These are phyloP conservation scores for Closterium sp. DNA, from an alignment of 139 green algal species.

Conservation along the genomic window DNA sequence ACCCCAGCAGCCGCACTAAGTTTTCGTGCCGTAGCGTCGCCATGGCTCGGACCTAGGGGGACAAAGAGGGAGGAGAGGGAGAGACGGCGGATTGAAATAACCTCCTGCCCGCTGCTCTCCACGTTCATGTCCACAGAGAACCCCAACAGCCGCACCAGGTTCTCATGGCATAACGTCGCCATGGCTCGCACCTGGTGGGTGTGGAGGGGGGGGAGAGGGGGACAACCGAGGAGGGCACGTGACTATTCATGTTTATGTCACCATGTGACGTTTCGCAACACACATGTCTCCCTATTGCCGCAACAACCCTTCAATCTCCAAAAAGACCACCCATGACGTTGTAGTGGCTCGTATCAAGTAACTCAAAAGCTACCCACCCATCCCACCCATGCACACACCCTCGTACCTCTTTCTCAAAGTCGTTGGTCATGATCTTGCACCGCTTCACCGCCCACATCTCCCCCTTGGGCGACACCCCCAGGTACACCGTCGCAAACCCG, in stretches of 20 bases:
- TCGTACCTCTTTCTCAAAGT: constrained; percentile 9
- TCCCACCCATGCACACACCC: background rate
- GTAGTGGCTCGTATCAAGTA: no score
- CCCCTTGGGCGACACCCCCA: background rate
- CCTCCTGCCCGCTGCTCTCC: no score
- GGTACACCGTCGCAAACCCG: background rate
- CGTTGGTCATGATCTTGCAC: background rate
- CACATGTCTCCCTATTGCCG: no score
- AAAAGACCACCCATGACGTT: no score
- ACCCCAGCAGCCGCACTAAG: background rate
- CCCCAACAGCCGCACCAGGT: background rate
- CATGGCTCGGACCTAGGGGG: no score
- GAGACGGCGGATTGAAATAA: no score
- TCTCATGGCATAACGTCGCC: background rate
- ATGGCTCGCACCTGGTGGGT: background rate
- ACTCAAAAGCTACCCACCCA: background rate
- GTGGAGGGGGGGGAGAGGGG: background rate
- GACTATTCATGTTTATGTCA: no score
- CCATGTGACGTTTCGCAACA: no score
- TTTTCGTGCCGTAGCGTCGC: background rate
- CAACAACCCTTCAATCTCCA: no score
- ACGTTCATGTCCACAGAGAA: background rate
- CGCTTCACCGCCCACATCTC: constrained; percentile 12
- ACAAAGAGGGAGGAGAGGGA: no score
- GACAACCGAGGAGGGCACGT: no score